Base-by-base conservation (phyloP, 768 basidiomycete species). In the Pluteus cervinus region DNA sequence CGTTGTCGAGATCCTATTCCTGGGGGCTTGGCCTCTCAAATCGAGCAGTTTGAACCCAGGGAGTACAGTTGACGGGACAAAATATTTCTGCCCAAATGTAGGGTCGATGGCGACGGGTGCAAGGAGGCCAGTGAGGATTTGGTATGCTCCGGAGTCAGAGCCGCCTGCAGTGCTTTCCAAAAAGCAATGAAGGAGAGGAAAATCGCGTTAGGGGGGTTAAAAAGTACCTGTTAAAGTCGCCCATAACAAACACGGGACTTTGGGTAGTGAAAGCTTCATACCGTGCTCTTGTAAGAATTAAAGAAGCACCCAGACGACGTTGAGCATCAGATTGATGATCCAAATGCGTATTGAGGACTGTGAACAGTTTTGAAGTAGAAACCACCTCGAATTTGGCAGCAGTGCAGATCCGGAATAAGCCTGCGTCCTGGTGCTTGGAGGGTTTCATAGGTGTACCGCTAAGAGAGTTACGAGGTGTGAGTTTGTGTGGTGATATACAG, bases 261-360 rank as follows among this genome's bases (percentile, higher is more conserved):
- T 42, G 43, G 3, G 63, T 62, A 11, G 49, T 60, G 20, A 55
- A 51, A 2, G 71, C 70, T 47, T 76, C 76, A 47, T 63, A 73
- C 9, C 63, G 58, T 4, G 72, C 71, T 12, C 76, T 65, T 22
- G 58, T 53, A 32, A 76, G 63, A 14, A 77, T 45, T 49, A 79
- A 56, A 4, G 73, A 75, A 2, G 73, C 76, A 16, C 63, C 74
- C n/a, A 74, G 57, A 20, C 59, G 62, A 17, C 76, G 62, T 49
- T 76, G 71, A 2, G 44, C 61, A 36, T 78, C 76, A 14, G 72
- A 76, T 33, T 60, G 61, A 39, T 78, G 60, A 53, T 78, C 76
- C 22, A 77, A 53, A 49, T 77, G 75, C 1, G 72, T 70, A 52
- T 76, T 78, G 21, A 77, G 58, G 7, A 69, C 43, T 2, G 65